phyloP scores from a whole-genome alignment of 2,329 filamentous ascomycete species.

The Epichloe sylvatica region DNA sequence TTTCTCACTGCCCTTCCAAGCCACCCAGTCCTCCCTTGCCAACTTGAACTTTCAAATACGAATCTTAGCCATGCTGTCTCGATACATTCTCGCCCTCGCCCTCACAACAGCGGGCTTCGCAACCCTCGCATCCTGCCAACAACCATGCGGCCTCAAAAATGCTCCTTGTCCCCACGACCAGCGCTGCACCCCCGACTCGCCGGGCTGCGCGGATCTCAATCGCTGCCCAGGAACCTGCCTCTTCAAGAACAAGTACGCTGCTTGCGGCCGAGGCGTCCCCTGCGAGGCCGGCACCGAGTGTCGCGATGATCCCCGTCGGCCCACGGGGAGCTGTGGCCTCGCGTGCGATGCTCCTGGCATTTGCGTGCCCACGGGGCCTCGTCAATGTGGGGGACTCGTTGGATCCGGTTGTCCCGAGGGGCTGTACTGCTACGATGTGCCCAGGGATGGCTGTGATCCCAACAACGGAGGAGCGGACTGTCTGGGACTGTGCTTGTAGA shows the following conservation, averaged over 20 bases:
- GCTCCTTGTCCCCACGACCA: conserved; percentile 15
- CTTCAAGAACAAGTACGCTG: conserved; percentile 17
- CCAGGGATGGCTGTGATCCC: conserved; percentile 16
- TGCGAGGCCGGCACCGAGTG: conserved; percentile 17
- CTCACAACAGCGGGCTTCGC: conserved; percentile 9
- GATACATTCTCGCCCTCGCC: conserved; percentile 10
- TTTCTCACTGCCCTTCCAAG: background rate
- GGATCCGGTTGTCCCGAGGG: conserved; percentile 15
- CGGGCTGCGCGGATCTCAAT: conserved; percentile 14
- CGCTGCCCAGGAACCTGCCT: conserved; percentile 17
- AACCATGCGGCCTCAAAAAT: conserved; percentile 16
- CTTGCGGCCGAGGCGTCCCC: conserved; percentile 17
- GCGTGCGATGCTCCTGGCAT: conserved; percentile 23
- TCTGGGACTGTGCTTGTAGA: conserved; percentile 18
- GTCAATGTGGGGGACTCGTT: conserved; percentile 16
- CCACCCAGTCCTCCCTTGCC: background rate
- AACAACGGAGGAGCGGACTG: conserved; percentile 17
- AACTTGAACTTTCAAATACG: background rate
- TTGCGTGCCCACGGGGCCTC: conserved; percentile 14
- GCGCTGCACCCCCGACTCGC: conserved; percentile 12
- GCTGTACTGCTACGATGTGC: conserved; percentile 17
- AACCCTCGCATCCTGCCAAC: conserved; percentile 4
- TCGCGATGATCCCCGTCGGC: conserved; percentile 20
- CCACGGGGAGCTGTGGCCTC: conserved; percentile 17
- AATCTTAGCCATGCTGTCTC: conserved; percentile 11